Base-by-base conservation (phyloP, 768 basidiomycete genomes). In the Auricularia auricula-judae region DNA sequence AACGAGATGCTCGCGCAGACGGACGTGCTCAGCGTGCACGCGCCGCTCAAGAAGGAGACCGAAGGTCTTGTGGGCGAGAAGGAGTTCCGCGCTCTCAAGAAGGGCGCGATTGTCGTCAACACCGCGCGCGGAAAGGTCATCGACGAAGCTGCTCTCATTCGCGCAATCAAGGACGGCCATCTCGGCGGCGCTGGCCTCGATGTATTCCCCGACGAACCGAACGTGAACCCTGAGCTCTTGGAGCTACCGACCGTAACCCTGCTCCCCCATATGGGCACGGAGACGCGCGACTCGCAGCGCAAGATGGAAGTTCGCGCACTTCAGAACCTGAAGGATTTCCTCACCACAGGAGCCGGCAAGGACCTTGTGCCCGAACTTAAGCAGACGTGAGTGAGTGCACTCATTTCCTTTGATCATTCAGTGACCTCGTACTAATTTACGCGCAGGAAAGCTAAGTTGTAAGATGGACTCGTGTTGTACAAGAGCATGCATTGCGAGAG, bases 251-350 rank as follows among this genome's bases (percentile, higher is more conserved):
- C 93, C 67, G 86, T 92, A 67, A 88, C 88, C 36, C 79, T 98
- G 8, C 81, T 98, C 21, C 95, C 94, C 0, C 95, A 96, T 73
- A 87, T 96, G 86, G 95, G 94, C 5, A 93, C 92, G 0, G 86
- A 91, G 73, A 93, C 84, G 63, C 83, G 85, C 67, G 93, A 94
- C 70, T 82, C 88, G 4, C 88, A 91, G 72, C 81, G 80, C 65
- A 81, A 81, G 72, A 93, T 93, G 91, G 92, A 93, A 76, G 79
- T 91, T 42, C 84, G 89, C n/a, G 89, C 91, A 7, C 77, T 94
- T 67, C 83, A 81, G 34, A 93, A 94, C 70, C 72, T 94, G 64
- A 81, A 76, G 66, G 88, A 91, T 70, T 93, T 82, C 74, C 73
- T 93, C 65, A 79, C 76, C 16, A 76, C 76, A 12, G 89, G 89